Percentiles rank a stretch among this genome's conserved stretches.
Conservation (phyloP, 208 protist genomes). For the Angomonas desouzai region DNA sequence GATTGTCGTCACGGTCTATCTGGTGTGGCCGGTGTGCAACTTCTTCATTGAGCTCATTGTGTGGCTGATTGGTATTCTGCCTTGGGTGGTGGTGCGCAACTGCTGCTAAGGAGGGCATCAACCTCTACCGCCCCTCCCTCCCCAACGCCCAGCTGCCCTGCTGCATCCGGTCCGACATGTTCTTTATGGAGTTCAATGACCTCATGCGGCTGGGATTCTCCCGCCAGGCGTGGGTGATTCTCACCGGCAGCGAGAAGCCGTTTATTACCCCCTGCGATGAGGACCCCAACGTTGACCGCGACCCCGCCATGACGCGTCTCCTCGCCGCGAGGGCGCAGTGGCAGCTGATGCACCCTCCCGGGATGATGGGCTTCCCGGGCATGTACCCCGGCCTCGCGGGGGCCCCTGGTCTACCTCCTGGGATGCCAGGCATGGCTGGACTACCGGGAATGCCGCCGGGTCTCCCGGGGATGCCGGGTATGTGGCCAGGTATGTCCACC, state of each 20-base stretch:
- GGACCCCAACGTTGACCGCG: conserved; percentile 52
- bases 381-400: background rate
- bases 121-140: conserved; percentile 59
- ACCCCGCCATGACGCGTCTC: conserved; percentile 62
- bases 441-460: background rate
- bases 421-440: conserved; percentile 7
- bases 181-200: conserved; percentile 83
- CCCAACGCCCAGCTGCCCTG: conserved; percentile 65
- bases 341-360: conserved; percentile 35
- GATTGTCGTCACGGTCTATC: conserved; percentile 61
- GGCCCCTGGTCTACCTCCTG: background rate
- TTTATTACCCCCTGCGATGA: conserved; percentile 42
- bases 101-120: conserved; percentile 57
- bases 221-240: conserved; percentile 54
- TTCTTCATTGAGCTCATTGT: conserved; percentile 59
- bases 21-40: conserved; percentile 72
- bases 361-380: conserved; percentile 5
- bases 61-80: conserved; percentile 51
- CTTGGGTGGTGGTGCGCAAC: conserved; percentile 64
- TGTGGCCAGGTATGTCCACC: conserved; percentile 2
- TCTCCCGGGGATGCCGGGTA: background rate
- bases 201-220: conserved; percentile 75
- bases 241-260: conserved; percentile 50
- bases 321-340: conserved; percentile 40
- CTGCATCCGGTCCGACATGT: conserved; percentile 81